A percentile compares a stretch with the other conserved stretches of the same genome.
Evolutionary conservation across 202 grass and related monocot species (phyloP).

Genomic region (Bolboschoenoplectus hybrid): DNA sequence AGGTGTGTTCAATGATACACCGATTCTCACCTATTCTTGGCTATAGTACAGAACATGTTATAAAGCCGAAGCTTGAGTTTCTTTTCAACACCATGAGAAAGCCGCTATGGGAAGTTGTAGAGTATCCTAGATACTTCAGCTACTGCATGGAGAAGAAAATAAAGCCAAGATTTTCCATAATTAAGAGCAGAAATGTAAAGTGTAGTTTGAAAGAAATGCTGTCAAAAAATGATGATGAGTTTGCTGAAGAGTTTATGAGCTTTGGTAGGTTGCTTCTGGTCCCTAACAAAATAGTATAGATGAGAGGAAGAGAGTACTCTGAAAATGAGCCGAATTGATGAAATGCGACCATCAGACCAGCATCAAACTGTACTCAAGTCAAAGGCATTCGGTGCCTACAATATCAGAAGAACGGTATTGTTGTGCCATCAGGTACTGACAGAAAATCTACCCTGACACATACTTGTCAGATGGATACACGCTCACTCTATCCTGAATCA

Average conservation of each 20-base stretch:
- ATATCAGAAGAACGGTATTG: neutral
- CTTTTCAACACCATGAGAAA: slow-evolving; percentile 74
- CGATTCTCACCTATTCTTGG: slow-evolving; percentile 92
- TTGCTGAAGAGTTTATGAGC: slow-evolving; percentile 70
- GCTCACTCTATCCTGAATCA: neutral
- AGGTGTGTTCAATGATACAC: slow-evolving; percentile 88
- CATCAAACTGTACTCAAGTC: neutral
- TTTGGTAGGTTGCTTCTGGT: slow-evolving; percentile 48
- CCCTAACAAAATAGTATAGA: slow-evolving; percentile 34
- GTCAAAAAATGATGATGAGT: slow-evolving; percentile 70
- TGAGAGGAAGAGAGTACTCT: slow-evolving; percentile 18
- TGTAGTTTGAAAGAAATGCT: slow-evolving; percentile 82
- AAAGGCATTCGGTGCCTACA: neutral
- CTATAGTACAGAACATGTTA: slow-evolving; percentile 69
- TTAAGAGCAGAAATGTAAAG: slow-evolving; percentile 57
- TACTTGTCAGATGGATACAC: neutral
- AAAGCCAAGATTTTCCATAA: slow-evolving; percentile 58
- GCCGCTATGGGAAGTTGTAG: slow-evolving; percentile 63
- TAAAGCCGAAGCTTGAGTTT: slow-evolving; percentile 85
- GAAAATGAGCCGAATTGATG: slow-evolving; percentile 18
- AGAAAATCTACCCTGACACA: neutral
- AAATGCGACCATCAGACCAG: neutral
- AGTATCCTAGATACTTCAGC: slow-evolving; percentile 90
- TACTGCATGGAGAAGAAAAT: slow-evolving; percentile 85
- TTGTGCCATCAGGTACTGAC: neutral